phyloP scores from a whole-genome alignment of 192 early-diverging fungal species.

The Haplosporangium gracile region DNA sequence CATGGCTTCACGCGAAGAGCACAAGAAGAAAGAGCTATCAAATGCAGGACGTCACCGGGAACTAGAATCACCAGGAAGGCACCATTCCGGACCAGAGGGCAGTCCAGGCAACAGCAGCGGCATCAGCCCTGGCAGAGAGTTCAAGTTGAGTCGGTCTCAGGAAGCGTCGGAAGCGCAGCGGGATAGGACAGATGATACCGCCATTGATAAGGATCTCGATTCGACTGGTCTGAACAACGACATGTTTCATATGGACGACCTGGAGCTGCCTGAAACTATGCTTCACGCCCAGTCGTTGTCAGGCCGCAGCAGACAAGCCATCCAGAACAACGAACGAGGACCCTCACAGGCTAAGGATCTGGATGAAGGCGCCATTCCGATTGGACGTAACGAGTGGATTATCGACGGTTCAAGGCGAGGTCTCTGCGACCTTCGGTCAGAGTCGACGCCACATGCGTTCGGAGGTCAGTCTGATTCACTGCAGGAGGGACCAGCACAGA shows the following conservation, averaged over 20 bases:
- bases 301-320: neutral
- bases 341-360: conserved; percentile 11
- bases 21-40: conserved; percentile 30
- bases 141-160: neutral
- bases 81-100: neutral
- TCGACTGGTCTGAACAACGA: conserved; percentile 17
- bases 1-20: conserved; percentile 39
- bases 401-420: conserved; percentile 32
- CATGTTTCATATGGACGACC: conserved; percentile 52
- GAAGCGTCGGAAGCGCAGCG: conserved; percentile 10
- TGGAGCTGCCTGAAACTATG: conserved; percentile 39
- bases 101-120: neutral
- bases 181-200: neutral
- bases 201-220: conserved; percentile 14
- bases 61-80: conserved; percentile 8
- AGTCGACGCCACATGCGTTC: conserved; percentile 13
- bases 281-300: neutral
- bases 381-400: conserved; percentile 50
- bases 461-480: conserved; percentile 37
- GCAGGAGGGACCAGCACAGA: conserved; percentile 41
- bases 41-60: neutral
- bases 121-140: neutral
- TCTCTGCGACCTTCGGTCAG: conserved; percentile 10
- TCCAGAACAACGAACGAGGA: conserved; percentile 15
- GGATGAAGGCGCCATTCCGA: neutral